These are phyloP conservation scores for Russula sp. DNA, from an alignment of 768 basidiomycete genomes.

Conservation along the genomic window DNA sequence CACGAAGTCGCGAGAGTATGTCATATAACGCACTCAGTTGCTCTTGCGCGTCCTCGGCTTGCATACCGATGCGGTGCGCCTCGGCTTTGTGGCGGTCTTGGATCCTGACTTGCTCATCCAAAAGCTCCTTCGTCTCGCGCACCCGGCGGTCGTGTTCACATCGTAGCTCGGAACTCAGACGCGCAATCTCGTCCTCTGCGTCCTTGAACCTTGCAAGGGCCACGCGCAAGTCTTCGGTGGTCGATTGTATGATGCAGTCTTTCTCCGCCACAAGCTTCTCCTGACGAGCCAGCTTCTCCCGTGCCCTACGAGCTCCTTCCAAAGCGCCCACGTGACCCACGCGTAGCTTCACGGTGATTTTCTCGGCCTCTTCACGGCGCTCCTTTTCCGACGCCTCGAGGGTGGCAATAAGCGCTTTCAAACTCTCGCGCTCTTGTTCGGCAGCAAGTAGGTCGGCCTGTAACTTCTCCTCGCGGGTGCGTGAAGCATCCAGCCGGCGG, in stretches of 20 bases:
- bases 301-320: neutral
- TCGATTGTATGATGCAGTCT: neutral
- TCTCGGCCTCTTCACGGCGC: neutral
- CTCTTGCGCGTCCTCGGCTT: neutral
- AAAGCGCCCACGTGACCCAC: neutral
- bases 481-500: neutral
- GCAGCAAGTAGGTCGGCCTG: neutral
- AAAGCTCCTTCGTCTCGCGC: neutral
- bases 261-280: neutral
- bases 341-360: neutral
- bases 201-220: neutral
- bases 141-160: neutral
- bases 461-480: neutral
- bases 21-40: no score
- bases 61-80: neutral
- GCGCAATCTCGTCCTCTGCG: neutral
- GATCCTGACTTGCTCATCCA: neutral
- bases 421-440: neutral
- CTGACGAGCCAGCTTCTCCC: neutral
- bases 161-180: neutral
- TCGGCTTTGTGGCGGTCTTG: neutral
- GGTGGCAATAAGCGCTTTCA: neutral
- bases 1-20: neutral
- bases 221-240: neutral
- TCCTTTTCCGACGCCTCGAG: constrained; percentile 1